Evolutionary conservation across 768 basidiomycete species (phyloP).

Genomic region (Leucosporidium yakuticum): DNA sequence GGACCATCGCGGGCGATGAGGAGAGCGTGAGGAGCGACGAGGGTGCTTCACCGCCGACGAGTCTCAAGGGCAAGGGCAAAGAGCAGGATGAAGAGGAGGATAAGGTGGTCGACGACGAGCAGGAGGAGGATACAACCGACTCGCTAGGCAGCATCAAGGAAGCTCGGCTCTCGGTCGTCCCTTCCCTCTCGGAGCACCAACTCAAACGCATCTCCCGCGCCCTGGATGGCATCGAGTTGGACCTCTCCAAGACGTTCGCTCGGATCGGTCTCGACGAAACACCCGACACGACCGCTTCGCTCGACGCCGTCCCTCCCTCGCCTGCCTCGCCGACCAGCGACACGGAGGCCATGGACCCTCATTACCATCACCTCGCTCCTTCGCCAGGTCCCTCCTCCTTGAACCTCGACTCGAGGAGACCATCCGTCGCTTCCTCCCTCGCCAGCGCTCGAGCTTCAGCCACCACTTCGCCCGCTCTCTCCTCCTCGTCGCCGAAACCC

Average conservation of each 20-base stretch:
- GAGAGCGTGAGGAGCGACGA: background rate
- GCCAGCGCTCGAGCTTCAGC: background rate
- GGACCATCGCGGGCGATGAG: background rate
- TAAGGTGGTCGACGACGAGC: background rate
- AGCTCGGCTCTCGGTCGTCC: background rate
- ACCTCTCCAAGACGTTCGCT: slow-evolving; percentile 16
- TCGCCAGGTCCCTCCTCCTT: background rate
- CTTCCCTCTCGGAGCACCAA: slow-evolving; percentile 24
- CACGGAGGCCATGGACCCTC: slow-evolving; percentile 21
- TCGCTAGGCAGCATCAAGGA: background rate
- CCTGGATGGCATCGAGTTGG: slow-evolving; percentile 29
- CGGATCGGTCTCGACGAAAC: background rate
- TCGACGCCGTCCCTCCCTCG: background rate
- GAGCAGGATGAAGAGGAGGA: background rate
- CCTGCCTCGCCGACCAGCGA: slow-evolving; percentile 4
- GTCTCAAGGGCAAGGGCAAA: background rate
- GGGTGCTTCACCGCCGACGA: background rate
- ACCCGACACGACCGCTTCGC: too few species aligned
- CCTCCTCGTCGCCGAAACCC: background rate
- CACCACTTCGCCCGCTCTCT: background rate
- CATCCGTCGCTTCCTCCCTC: slow-evolving; percentile 1
- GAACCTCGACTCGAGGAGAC: slow-evolving; percentile 4
- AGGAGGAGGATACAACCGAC: background rate
- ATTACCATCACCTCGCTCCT: background rate
- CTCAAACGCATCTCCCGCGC: slow-evolving; percentile 32